phyloP scores from a whole-genome alignment of 2,329 filamentous ascomycete genomes.

The Geosmithia morbida region DNA sequence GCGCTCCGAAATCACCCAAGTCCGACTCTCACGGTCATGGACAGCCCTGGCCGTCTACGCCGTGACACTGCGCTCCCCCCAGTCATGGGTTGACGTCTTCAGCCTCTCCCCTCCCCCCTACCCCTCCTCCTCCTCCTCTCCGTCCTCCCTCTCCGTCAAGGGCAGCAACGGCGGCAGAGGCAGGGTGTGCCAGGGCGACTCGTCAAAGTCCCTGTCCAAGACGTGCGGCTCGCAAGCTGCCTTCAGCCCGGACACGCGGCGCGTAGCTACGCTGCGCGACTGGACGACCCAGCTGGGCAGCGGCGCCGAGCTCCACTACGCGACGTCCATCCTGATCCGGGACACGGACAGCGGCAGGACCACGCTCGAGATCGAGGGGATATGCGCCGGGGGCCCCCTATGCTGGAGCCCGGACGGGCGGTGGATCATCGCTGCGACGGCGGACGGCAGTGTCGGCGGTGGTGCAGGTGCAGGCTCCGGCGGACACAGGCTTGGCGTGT shows the following conservation, averaged over 20 bases:
- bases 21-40: slow-evolving; percentile 13
- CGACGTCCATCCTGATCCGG: slow-evolving; percentile 14
- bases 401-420: slow-evolving; percentile 17
- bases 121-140: background rate
- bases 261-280: slow-evolving; percentile 15
- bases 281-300: slow-evolving; percentile 14
- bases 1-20: slow-evolving; percentile 15
- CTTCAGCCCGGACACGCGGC: slow-evolving; percentile 8
- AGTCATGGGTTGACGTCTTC: slow-evolving; percentile 22
- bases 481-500: slow-evolving; percentile 14
- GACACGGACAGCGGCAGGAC: slow-evolving; percentile 16
- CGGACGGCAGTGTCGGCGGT: background rate
- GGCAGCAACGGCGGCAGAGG: background rate
- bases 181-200: slow-evolving; percentile 7
- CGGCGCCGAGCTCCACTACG: slow-evolving; percentile 15
- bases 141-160: background rate
- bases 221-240: slow-evolving; percentile 14
- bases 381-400: slow-evolving; percentile 10
- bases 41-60: slow-evolving; percentile 15
- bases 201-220: slow-evolving; percentile 14
- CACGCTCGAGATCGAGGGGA: slow-evolving; percentile 14
- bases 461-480: no score
- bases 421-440: slow-evolving; percentile 15
- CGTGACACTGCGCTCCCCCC: slow-evolving; percentile 10
- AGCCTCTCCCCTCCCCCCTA: slow-evolving; percentile 8